Base-by-base conservation (phyloP, 1,284 basidiomycete species). In the Violaceomyces palustris region DNA sequence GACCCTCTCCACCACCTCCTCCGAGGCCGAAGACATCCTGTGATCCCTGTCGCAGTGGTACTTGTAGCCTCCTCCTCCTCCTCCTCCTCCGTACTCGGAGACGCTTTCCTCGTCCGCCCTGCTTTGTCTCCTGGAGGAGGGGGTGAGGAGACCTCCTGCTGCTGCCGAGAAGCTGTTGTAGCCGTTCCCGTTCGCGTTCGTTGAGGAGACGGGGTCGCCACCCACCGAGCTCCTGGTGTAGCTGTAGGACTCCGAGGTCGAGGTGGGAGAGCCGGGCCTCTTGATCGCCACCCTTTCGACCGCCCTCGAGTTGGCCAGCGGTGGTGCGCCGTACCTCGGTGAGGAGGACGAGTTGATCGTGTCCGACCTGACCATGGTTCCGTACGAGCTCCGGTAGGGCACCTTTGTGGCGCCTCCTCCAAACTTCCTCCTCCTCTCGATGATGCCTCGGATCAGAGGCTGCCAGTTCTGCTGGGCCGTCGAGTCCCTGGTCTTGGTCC, bases 371-470 rank as follows among this genome's bases (percentile, higher is more conserved):
- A 41, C 44, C 15, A 67, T 41, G 18, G 57, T 64, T 26, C 66
- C 66, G 36, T 63, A 69, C 25, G 48, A 59, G 42, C 45, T 61
- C 36, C 63, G 64, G 6, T 67, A 45, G 7, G 66, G 66, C 7
- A 50, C 49, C 36, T 61, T 59, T 42, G 49, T 59, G 10, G 66
- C 59, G 2, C 64, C 66, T n/a, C 49, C 49, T 25, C 55, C 48
- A 12, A 60, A 42, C 44, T 68, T 68, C 34, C 66, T 52, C 31
- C 69, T 63, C 15, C 68, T 61, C 46, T 70, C 69, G 32, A 72
- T 72, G 44, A 72, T 69, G 32, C 68, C 68, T n/a, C 61, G 64
- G 28, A 72, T 67, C 10, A 72, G 42, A 18, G 69, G 69, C 42
- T 61, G 61, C 64, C 64, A 67, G n/a, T 63, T 56, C 32, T 52